These are phyloP conservation scores for Plasmodiophora brassicae DNA, from an alignment of 208 protist genomes.

Conservation along the genomic window DNA sequence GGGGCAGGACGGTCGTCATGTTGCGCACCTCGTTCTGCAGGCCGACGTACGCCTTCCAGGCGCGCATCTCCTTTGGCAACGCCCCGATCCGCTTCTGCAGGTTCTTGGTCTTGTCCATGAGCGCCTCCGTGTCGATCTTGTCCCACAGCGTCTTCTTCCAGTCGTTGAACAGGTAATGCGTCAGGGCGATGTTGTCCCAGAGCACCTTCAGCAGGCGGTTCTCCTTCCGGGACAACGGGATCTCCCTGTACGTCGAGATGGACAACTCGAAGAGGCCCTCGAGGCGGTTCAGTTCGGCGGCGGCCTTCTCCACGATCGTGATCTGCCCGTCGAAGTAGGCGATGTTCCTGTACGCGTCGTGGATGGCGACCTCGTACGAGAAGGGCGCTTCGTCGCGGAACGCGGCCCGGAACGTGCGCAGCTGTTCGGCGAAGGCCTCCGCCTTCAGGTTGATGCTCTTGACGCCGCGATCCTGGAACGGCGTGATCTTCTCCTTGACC, in stretches of 20 bases:
- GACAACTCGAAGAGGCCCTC: slow-evolving; percentile 87
- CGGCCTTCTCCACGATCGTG: slow-evolving; percentile 47
- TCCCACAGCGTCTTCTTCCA: slow-evolving; percentile 61
- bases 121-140: slow-evolving; percentile 77
- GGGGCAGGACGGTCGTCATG: slow-evolving; percentile 53
- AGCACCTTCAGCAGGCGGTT: slow-evolving; percentile 61
- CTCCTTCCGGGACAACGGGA: slow-evolving; percentile 54
- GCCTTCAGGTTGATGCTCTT: slow-evolving; percentile 57
- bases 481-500: slow-evolving; percentile 34
- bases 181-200: slow-evolving; percentile 62
- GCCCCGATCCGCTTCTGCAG: slow-evolving; percentile 57
- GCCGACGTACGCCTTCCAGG: slow-evolving; percentile 65
- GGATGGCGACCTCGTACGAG: slow-evolving; percentile 58
- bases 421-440: slow-evolving; percentile 58
- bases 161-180: slow-evolving; percentile 55
- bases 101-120: slow-evolving; percentile 70
- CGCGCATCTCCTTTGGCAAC: slow-evolving; percentile 73
- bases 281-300: slow-evolving; percentile 74
- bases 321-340: slow-evolving; percentile 36
- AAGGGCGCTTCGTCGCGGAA: slow-evolving; percentile 72
- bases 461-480: slow-evolving; percentile 59
- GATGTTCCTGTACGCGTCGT: slow-evolving; percentile 40
- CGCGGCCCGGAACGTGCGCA: slow-evolving; percentile 68
- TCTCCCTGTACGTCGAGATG: slow-evolving; percentile 55
- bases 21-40: slow-evolving; percentile 52